Evolutionary conservation across 352 stramenopile species (phyloP), one percentile per base, ranked within the genome.

Genomic region (Hyaloperonospora brassicae): DNA sequence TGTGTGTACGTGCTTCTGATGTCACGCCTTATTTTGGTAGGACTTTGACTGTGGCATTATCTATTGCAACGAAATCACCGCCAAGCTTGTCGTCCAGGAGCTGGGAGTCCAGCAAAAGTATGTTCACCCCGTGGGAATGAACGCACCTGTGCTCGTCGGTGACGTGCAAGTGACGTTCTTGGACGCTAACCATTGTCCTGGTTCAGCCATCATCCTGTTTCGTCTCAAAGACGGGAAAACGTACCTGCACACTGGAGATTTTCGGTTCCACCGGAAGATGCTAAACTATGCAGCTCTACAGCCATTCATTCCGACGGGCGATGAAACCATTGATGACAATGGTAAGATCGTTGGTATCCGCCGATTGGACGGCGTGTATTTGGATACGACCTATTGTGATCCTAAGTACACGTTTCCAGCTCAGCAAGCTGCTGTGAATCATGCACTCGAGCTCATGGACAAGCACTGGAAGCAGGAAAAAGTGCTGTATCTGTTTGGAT

Each of bases 341-440:
- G 59, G 63, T 6, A 71, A 64, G 38, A 62, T 64, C 46, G 49
- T 62, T 5, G 59, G 53, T 39, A 36, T 59, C 13, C 66, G 60
- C 6, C 70, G 73, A 10, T 64, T 93, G 14, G 81, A 93, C 49
- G 76, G 70, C 31, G 67, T 98, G 25, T 98, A 97, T 64, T 64
- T 98, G 5, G 95, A 98, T 62, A 98, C 95, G 17, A 98, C 95
- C 14, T 98, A 98, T 60, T 97, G 92, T 44, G 73, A 98, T 66
- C 67, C 84, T 14, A 97, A 96, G 65, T 98, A 98, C 69, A 79
- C 64, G 5, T 95, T 98, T 57, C 93, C 95, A 25, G 89, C 86
- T 1, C 95, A 98, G 64, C 57, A 87, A 42, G 61, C 70, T 24
- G 72, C 79, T 5, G 74, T 94, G 36, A 42, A 73, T 22, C 79